Evolutionary conservation across 1,139 yeast species (phyloP), one percentile per base, ranked within the genome.

Genomic region (Ogataea hybrid): DNA sequence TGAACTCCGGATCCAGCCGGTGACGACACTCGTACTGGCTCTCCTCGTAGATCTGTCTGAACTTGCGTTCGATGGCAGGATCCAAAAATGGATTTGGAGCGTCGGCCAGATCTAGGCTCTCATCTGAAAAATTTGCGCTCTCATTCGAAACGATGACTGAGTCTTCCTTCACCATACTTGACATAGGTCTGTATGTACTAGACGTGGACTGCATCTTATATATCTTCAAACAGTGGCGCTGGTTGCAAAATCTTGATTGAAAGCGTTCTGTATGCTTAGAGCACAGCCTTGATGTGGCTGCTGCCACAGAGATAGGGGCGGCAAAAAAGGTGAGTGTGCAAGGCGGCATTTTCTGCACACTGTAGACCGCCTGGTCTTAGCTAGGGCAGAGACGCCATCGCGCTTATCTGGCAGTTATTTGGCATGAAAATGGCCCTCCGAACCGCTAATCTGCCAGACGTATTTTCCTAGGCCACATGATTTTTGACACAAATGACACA

Each of bases 21-120:
- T 54, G 50, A 16, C 70, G 62, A 43, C 77, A 71, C 48, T 73
- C 78, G 49, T 73, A 73, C 18, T 64, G 33, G 8, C 70, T 58
- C 2, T 58, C 51, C 25, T 74, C 76, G 51, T 75, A 74, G 6
- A 71, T 29, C 1, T 62, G 48, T 5, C 58, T 47, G 54, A 73
- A 77, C 52, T 68, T 63, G 20, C 63, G 64, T 1, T 71, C 77
- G 2, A 69, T 64, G 15, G 50, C 54, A 0, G 76, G 55, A 47
- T 76, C 75, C 23, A 43, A n/a, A 32, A 62, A 62, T 1, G 65
- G 65, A 41, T 61, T 62, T 9, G 30, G 16, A 7, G 32, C 10
- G 18, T 31, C 44, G 16, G 28, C 32, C 5, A 10, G 6, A 18
- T 16, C 32, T 12, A 27, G 21, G 16, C 23, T 15, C 38, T 22